Conservation (phyloP, 2,329 filamentous ascomycete species). For the Saccharata proteae region DNA sequence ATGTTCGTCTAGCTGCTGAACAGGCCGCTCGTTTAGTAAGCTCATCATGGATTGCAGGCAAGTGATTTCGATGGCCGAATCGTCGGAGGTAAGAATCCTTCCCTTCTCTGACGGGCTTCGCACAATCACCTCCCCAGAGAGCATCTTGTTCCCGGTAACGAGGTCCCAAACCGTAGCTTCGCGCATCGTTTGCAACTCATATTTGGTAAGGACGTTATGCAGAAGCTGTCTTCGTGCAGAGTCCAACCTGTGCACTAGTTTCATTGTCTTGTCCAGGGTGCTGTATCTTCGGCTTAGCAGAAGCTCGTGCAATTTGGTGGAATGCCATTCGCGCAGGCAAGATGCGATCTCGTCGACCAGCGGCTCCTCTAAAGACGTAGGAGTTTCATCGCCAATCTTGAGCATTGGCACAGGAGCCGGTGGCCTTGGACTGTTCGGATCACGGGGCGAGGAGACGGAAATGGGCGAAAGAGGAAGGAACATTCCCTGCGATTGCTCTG, state of each 20-base stretch:
- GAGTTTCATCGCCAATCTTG: constrained; percentile 94
- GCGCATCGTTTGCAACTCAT: constrained; percentile 68
- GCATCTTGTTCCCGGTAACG: constrained; percentile 85
- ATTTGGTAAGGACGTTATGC: constrained; percentile 81
- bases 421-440: constrained; percentile 61
- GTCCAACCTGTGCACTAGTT: constrained; percentile 72
- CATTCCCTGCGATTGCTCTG: constrained; percentile 26
- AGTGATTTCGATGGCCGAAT: constrained; percentile 84
- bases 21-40: constrained; percentile 72
- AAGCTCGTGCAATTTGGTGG: constrained; percentile 87
- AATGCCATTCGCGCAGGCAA: constrained; percentile 95
- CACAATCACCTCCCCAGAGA: constrained; percentile 89
- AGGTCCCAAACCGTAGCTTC: constrained; percentile 94
- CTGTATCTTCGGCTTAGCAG: constrained; percentile 73
- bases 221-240: constrained; percentile 77
- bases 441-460: constrained; percentile 36
- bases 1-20: constrained; percentile 52
- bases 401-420: constrained; percentile 92
- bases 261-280: constrained; percentile 67
- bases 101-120: constrained; percentile 75
- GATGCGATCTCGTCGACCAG: constrained; percentile 96
- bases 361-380: constrained; percentile 77
- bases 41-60: constrained; percentile 94
- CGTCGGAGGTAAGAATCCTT: constrained; percentile 77
- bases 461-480: constrained; percentile 26